phyloP scores from a whole-genome alignment of 345 rosid genomes.

The Eucalyptus rudis region DNA sequence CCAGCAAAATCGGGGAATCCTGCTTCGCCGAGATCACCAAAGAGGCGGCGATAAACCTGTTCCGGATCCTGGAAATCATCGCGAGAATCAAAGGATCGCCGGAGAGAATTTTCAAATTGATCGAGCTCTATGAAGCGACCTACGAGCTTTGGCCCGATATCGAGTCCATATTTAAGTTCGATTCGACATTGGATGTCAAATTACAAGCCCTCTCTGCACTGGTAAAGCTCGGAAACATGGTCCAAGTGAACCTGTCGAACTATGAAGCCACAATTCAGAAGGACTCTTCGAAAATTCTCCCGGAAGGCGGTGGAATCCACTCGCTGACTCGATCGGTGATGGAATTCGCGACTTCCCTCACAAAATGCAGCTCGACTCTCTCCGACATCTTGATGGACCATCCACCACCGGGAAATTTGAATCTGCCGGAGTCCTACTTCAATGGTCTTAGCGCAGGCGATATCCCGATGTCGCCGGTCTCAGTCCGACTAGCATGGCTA shows the following conservation, averaged over 20 bases:
- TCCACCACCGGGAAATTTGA: neutral
- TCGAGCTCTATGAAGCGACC: constrained; percentile 10
- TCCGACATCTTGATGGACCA: constrained; percentile 9
- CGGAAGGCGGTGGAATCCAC: constrained; percentile 10
- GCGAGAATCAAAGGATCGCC: constrained; percentile 9
- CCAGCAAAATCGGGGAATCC: constrained; percentile 6
- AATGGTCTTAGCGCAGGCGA: neutral
- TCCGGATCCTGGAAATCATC: constrained; percentile 14
- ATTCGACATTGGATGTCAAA: constrained; percentile 6
- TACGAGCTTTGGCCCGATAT: constrained; percentile 9
- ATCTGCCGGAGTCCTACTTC: constrained; percentile 1
- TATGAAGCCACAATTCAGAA: constrained; percentile 4
- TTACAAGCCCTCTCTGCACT: constrained; percentile 4
- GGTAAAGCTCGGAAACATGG: constrained; percentile 1
- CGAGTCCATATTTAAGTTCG: constrained; percentile 2
- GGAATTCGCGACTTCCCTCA: constrained; percentile 2
- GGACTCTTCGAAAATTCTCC: neutral
- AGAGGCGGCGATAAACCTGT: constrained; percentile 9
- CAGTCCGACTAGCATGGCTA: constrained; percentile 4
- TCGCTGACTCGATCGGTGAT: neutral
- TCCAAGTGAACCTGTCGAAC: neutral
- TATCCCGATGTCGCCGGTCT: neutral
- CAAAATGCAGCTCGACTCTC: neutral
- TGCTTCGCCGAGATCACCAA: constrained; percentile 24
- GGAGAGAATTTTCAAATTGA: constrained; percentile 2